phyloP scores from a whole-genome alignment of 305 asterid genomes.

The Solanum hybrid region DNA sequence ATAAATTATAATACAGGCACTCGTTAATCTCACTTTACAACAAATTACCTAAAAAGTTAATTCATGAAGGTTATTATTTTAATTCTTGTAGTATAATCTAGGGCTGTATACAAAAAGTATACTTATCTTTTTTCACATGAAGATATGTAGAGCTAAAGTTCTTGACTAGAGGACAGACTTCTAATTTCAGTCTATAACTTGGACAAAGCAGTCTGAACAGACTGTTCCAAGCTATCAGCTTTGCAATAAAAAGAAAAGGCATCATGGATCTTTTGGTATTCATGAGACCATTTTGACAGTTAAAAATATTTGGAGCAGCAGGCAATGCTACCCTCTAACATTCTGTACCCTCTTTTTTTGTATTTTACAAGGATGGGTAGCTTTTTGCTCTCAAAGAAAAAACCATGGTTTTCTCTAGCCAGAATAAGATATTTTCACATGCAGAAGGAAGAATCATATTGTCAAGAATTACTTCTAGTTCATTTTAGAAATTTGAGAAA shows the following conservation, averaged over 20 bases:
- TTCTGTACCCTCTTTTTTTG: background rate
- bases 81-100: background rate
- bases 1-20: background rate
- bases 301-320: background rate
- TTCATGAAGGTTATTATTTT: background rate
- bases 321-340: background rate
- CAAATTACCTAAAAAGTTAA: background rate
- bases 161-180: background rate
- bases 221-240: background rate
- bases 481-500: background rate
- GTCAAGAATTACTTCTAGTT: background rate
- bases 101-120: background rate
- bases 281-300: background rate
- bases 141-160: background rate
- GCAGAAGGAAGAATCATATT: background rate
- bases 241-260: background rate
- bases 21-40: background rate
- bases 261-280: background rate
- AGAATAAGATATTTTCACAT: background rate
- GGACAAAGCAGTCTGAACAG: background rate
- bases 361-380: background rate
- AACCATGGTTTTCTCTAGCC: background rate
- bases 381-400: background rate
- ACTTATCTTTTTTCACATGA: background rate
- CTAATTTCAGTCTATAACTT: background rate